Evolutionary conservation across 805 yeast genomes (phyloP), one percentile per base, ranked within the genome.

Genomic region (Candida vartiovaarae): DNA sequence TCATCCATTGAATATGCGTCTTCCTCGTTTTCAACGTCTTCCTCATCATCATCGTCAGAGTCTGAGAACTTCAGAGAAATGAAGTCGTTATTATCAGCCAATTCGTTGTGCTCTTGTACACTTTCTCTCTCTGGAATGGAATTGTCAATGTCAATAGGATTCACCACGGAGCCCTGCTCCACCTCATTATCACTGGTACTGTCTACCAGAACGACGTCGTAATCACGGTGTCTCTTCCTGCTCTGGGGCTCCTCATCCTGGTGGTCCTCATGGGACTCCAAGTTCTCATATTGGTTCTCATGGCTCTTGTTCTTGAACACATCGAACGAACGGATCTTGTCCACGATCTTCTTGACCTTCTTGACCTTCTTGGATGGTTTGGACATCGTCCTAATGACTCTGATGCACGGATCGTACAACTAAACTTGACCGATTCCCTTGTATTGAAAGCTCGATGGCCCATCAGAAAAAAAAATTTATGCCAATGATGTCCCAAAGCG

Each of bases 11-110:
- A 55, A 34, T 46, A 58, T 7, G 56, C 58, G 42, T 58, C 62
- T 26, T 54, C 57, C 5, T 49, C 54, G 33, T 58, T 52, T 7
- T 49, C 50, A 3, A 42, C 36, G 2, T 53, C 51, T 7, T 43
- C 45, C 8, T 48, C 49, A 4, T 42, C 52, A 11, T 49, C 58
- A 8, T 46, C 51, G 6, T 62, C 59, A 15, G 66, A 68, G 26
- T 38, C 34, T 15, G 57, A 50, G 43, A 62, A 61, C 24, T 57
- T 58, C 37, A 71, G 57, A 4, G 71, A 66, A 33, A 71, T 71
- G 49, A 66, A 71, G 44, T 71, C 76, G 5, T 55, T 62, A 44
- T 70, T 70, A 4, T 59, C 61, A 6, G 61, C 66, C 25, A 69
- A 53, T 11, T 59, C 65, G 43, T 65, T 61, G 8, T 38, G 43